A percentile compares a stretch with the other conserved stretches of the same genome.
These are phyloP conservation scores for Rhizoclosmatium globosum DNA, from an alignment of 192 early-diverging fungal species.

Conservation along the genomic window DNA sequence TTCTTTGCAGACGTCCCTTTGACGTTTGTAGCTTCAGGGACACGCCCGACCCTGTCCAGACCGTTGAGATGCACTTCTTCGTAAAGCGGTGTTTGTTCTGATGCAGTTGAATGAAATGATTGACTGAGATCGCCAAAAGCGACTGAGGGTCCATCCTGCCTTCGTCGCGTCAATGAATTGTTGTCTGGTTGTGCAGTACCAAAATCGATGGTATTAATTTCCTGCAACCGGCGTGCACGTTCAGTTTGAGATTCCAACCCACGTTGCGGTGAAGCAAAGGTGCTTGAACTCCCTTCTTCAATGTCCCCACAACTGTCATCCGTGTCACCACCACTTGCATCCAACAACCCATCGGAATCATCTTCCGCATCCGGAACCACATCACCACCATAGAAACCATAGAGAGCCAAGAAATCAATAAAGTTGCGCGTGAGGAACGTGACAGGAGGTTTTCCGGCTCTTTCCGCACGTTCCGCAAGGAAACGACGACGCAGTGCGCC, in stretches of 20 bases:
- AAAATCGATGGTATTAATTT: not conserved
- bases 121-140: too few species aligned
- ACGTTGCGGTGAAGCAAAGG: not conserved
- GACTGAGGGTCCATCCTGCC: too few species aligned
- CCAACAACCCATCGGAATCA: slow-evolving; percentile 61
- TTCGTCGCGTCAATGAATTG: too few species aligned
- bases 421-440: slow-evolving; percentile 87
- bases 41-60: not conserved
- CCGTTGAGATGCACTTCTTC: not conserved
- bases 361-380: slow-evolving; percentile 79
- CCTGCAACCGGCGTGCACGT: not conserved
- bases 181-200: not conserved
- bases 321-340: slow-evolving; percentile 57
- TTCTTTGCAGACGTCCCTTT: slow-evolving; percentile 59
- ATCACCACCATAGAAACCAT: slow-evolving; percentile 94
- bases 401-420: slow-evolving; percentile 92
- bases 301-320: not conserved
- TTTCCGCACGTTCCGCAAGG: slow-evolving; percentile 73
- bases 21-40: slow-evolving; percentile 32
- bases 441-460: slow-evolving; percentile 68
- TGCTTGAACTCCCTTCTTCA: too few species aligned
- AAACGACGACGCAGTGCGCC: slow-evolving; percentile 92
- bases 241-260: not conserved
- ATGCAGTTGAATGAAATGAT: not conserved
- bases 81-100: slow-evolving; percentile 48